Percentiles rank a stretch among this genome's conserved stretches.
These are phyloP conservation scores for Komagataella mondaviorum DNA, from an alignment of 805 yeast species.

Conservation along the genomic window DNA sequence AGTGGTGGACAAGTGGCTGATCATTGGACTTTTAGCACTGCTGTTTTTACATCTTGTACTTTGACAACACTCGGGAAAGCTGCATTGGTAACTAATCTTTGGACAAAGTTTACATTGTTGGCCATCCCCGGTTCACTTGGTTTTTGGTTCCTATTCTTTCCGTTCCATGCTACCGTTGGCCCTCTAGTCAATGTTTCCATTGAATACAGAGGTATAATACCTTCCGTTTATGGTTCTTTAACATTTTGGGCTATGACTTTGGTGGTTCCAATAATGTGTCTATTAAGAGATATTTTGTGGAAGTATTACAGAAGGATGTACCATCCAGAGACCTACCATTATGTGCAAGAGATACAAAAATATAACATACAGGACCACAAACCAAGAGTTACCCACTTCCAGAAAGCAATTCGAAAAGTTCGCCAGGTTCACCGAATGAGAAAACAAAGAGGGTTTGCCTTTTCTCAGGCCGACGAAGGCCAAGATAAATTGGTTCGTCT, in stretches of 20 bases:
- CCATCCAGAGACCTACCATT: constrained; percentile 84
- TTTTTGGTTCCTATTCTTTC: constrained; percentile 78
- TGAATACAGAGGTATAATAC: constrained; percentile 73
- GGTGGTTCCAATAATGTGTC: constrained; percentile 64
- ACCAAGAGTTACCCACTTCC: constrained; percentile 95
- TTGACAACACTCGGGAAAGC: constrained; percentile 92
- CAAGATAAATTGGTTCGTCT: constrained; percentile 86
- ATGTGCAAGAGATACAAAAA: constrained; percentile 94
- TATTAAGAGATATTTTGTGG: constrained; percentile 85
- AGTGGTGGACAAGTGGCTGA: constrained; percentile 61
- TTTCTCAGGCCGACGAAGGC: constrained; percentile 90
- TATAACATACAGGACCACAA: constrained; percentile 85
- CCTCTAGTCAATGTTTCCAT: constrained; percentile 71
- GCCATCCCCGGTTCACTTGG: constrained; percentile 93
- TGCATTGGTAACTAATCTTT: constrained; percentile 76
- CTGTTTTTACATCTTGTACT: constrained; percentile 76
- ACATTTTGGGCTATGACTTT: constrained; percentile 76
- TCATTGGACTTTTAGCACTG: constrained; percentile 94
- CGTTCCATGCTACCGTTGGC: constrained; percentile 74
- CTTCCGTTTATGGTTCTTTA: constrained; percentile 62
- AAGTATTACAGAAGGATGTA: constrained; percentile 89
- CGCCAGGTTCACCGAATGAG: constrained; percentile 97
- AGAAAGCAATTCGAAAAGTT: constrained; percentile 90
- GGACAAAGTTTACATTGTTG: constrained; percentile 86
- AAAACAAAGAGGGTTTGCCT: constrained; percentile 97